Evolutionary conservation across 2,329 filamentous ascomycete genomes (phyloP), one percentile per base, ranked within the genome.

Genomic region (Cladophialophora chaetospira): DNA sequence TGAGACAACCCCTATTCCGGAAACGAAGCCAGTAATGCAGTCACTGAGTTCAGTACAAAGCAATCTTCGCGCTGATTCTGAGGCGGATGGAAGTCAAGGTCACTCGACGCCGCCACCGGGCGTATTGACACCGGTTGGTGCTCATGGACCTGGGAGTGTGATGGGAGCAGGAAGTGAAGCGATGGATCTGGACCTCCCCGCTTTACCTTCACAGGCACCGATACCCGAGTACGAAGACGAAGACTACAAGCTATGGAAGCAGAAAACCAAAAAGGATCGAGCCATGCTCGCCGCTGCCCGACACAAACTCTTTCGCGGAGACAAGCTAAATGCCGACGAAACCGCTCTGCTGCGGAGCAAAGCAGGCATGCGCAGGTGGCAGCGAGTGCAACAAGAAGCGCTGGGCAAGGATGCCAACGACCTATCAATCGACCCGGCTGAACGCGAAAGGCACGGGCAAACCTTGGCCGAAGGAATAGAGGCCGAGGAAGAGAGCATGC

Each of bases 171-270:
- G 82, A 23, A 92, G 89, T 71, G 90, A 96, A 70, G 82, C 81
- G 29, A 91, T 97, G 73, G 80, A 84, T 21, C 94, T 96, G 83
- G 94, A 99, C 56, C 84, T 94, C 29, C 94, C 97, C 69, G 88
- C 83, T 0, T 28, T 66, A 19, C 61, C 61, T 21, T 59, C 58
- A 17, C 83, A 87, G 4, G 82, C 83, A 26, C 88, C 95, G 65
- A 89, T 96, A 65, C 82, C 83, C 10, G 91, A 91, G 64, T 85
- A 95, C 65, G 92, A 97, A 66, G 92, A 97, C 57, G 76, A 82
- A 1, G 93, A 97, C 69, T 96, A 94, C 75, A 96, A 95, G 71
- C 89, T 94, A 31, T 99, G 95, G 94, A 99, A 97, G 76, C 93
- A 97, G 73, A 91, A 96, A 36, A 99, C 94, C 1, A 97, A 97